phyloP scores from a whole-genome alignment of 495 filamentous ascomycete species.

The Penicillium coffeae region DNA sequence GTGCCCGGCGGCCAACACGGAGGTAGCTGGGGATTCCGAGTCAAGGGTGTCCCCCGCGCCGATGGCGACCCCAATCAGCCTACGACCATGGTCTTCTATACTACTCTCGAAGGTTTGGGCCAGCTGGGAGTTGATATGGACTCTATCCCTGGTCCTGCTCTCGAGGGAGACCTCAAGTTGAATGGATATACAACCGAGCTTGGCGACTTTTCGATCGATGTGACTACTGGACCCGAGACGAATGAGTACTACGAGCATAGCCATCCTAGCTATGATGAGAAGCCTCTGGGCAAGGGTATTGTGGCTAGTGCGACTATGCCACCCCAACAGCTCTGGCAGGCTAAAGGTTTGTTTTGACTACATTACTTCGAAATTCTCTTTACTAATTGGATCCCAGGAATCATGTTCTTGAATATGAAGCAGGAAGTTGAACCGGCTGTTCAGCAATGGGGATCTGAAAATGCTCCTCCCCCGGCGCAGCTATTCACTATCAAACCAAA shows the following conservation, averaged over 20 bases:
- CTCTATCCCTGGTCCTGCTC: slow-evolving; percentile 50
- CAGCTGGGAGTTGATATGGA: slow-evolving; percentile 56
- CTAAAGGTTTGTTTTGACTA: slow-evolving; percentile 53
- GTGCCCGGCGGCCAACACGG: slow-evolving; percentile 83
- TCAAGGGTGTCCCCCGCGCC: slow-evolving; percentile 76
- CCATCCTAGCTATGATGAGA: slow-evolving; percentile 64
- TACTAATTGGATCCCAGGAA: slow-evolving; percentile 30
- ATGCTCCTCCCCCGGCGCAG: slow-evolving; percentile 77
- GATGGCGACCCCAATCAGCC: slow-evolving; percentile 62
- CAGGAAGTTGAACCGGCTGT: slow-evolving; percentile 65
- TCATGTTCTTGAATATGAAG: slow-evolving; percentile 77
- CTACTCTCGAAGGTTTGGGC: slow-evolving; percentile 73
- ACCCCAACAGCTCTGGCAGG: slow-evolving; percentile 76
- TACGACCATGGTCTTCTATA: slow-evolving; percentile 76
- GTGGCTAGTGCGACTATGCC: slow-evolving; percentile 69
- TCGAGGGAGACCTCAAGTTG: slow-evolving; percentile 70
- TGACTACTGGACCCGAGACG: slow-evolving; percentile 63
- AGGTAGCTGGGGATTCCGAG: slow-evolving; percentile 85
- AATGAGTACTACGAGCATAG: slow-evolving; percentile 58
- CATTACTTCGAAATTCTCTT: background rate
- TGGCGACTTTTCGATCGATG: slow-evolving; percentile 78
- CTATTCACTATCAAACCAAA: slow-evolving; percentile 72
- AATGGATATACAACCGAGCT: slow-evolving; percentile 68
- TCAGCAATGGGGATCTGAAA: slow-evolving; percentile 63
- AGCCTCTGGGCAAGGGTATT: slow-evolving; percentile 69